Base-by-base conservation (phyloP, 2,329 filamentous ascomycete species). In the Fusarium sp. region DNA sequence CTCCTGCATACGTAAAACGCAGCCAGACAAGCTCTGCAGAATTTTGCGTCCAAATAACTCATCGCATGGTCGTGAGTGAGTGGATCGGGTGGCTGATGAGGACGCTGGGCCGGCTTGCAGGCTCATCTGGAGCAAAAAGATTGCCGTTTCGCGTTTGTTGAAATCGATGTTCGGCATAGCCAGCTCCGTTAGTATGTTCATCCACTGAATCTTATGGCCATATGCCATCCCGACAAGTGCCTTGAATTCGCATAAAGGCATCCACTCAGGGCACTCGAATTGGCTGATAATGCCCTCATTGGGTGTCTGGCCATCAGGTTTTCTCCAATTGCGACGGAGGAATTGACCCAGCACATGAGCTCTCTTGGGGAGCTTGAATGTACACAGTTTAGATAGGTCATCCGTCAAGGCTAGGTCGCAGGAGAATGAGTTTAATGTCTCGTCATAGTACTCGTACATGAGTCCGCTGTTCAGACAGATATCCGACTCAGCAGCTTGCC, bases 231-330 rank as follows among this genome's bases (percentile, higher is more conserved):
- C 34, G 22, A 58, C 54, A 8, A 79, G 9, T 3, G 85, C 82
- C 59, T 88, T 87, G 76, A 85, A 92, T 64, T 93, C 89, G 0
- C 87, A 84, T 0, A 89, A 67, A 0, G 86, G 83, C 64, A 93
- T 34, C 80, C 84, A 74, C 0, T 66, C 14, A 0, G 90, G 89
- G 61, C 89, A 91, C 0, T 78, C 59, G 0, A 73, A 79, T 66
- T 90, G 87, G 1, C 75, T 79, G 0, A 90, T 84, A 16, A 93
- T 84, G 0, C 89, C 85, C 0, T 83, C 72, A 64, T 93, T 93
- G 0, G 87, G 82, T 2, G 71, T 69, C 20, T 68, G 18, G 0
- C 75, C 73, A 13, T 73, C 29, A 4, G 73, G 71, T 1, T 24
- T 2, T 1, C 3, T 0, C 54, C 64, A 70, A 3, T 57, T 69